Evolutionary conservation across 1,284 basidiomycete genomes (phyloP).

Genomic region (Melampsora medusae): DNA sequence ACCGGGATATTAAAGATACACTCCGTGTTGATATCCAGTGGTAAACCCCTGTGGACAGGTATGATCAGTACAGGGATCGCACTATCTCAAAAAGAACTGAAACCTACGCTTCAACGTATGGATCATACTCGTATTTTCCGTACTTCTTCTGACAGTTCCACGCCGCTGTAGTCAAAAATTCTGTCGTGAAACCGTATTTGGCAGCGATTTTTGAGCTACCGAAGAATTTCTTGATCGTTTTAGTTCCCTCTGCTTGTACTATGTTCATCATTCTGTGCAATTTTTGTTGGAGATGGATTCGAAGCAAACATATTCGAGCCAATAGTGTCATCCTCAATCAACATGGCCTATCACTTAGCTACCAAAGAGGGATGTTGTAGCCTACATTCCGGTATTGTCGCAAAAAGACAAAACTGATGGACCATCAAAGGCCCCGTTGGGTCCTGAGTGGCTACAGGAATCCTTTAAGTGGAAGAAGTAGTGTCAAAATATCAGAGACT

Average conservation of each 20-base stretch:
- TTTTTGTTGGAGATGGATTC: neutral
- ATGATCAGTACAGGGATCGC: neutral
- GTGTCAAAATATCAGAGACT: neutral
- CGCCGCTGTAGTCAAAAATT: conserved; percentile 27
- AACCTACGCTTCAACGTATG: conserved; percentile 27
- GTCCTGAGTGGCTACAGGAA: conserved; percentile 19
- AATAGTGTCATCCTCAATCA: neutral
- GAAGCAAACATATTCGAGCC: neutral
- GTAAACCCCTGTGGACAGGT: conserved; percentile 14
- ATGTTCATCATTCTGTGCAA: conserved; percentile 45
- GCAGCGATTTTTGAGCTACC: conserved; percentile 11
- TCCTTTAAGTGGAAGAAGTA: conserved; percentile 21
- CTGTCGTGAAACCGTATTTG: conserved; percentile 28
- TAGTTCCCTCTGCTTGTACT: conserved; percentile 22
- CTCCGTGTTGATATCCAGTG: conserved; percentile 27
- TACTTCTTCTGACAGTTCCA: conserved; percentile 42
- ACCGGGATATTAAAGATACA: conserved; percentile 40
- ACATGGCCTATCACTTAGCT: no score
- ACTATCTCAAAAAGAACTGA: no score
- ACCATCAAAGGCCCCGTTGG: conserved; percentile 28
- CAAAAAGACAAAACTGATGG: conserved; percentile 36
- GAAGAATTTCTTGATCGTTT: conserved; percentile 31
- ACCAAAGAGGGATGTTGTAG: neutral
- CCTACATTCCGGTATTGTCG: conserved; percentile 36
- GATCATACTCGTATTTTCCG: conserved; percentile 34